phyloP scores from a whole-genome alignment of 257 asterid species.

The Petunia axillaris region DNA sequence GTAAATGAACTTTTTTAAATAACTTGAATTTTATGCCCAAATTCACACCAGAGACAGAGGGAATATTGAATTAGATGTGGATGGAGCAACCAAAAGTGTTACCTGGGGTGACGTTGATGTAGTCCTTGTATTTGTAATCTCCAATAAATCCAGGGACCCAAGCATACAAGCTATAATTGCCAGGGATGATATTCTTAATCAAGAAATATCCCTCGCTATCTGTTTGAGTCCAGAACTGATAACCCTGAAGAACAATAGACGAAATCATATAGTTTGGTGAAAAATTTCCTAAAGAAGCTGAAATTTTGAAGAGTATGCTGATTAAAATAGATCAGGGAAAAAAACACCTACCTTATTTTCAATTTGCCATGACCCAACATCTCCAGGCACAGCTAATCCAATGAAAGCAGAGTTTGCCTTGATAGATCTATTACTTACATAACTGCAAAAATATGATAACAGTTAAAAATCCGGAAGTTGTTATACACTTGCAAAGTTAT shows the following conservation, averaged over 20 bases:
- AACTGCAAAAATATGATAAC: slow-evolving; percentile 37
- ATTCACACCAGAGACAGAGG: too few species aligned
- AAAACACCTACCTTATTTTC: slow-evolving; percentile 62
- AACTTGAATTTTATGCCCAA: too few species aligned
- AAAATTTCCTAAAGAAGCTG: too few species aligned
- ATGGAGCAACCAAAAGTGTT: not conserved
- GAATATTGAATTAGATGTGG: too few species aligned
- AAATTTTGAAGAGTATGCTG: not conserved
- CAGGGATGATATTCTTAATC: slow-evolving; percentile 27
- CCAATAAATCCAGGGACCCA: slow-evolving; percentile 33
- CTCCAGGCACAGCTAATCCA: slow-evolving; percentile 65
- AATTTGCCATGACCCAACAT: slow-evolving; percentile 70
- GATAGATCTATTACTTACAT: slow-evolving; percentile 26
- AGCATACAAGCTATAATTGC: slow-evolving; percentile 27
- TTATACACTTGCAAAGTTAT: not conserved
- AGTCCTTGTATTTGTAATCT: slow-evolving; percentile 3
- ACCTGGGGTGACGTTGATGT: slow-evolving; percentile 20
- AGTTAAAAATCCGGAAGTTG: not conserved
- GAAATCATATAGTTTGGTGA: not conserved
- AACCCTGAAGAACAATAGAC: slow-evolving; percentile 15
- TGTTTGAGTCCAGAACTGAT: slow-evolving; percentile 31
- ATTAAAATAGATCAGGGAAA: not conserved
- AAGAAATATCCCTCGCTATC: slow-evolving; percentile 11
- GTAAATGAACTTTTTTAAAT: not conserved
- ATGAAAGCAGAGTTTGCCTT: slow-evolving; percentile 51